Evolutionary conservation across 1,284 basidiomycete genomes (phyloP).

Genomic region (Microbotryomycetes sp.): DNA sequence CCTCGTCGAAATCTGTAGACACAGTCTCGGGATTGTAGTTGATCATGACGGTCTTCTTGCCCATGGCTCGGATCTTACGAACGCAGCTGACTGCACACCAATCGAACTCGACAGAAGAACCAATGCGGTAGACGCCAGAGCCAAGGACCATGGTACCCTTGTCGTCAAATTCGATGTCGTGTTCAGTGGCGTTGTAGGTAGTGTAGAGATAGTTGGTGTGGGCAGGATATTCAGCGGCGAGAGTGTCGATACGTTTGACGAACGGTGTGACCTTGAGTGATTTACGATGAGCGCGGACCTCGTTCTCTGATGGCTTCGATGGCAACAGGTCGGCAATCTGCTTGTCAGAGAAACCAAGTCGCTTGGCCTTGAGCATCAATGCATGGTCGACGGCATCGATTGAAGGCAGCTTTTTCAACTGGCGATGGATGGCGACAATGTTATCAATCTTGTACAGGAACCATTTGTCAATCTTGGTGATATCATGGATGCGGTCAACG

Average conservation of each 20-base stretch:
- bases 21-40: conserved; percentile 99
- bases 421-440: conserved; percentile 77
- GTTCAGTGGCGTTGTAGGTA: conserved; percentile 93
- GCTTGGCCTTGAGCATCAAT: conserved; percentile 71
- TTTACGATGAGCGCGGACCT: conserved; percentile 78
- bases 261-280: conserved; percentile 83
- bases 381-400: conserved; percentile 55
- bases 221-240: conserved; percentile 97
- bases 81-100: conserved; percentile 99
- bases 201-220: conserved; percentile 99
- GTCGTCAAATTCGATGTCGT: conserved; percentile 94
- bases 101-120: conserved; percentile 97
- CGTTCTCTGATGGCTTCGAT: conserved; percentile 56
- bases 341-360: conserved; percentile 87
- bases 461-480: conserved; percentile 99
- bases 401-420: conserved; percentile 61
- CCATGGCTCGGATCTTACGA: conserved; percentile 81
- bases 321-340: conserved; percentile 76
- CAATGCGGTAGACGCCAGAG: conserved; percentile 96
- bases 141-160: conserved; percentile 99
- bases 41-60: conserved; percentile 95
- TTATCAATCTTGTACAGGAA: conserved; percentile 98
- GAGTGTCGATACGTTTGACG: conserved; percentile 98
- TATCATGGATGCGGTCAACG: conserved; percentile 80
- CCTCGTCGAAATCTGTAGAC: conserved; percentile 98